phyloP scores from a whole-genome alignment of 768 basidiomycete species.

The Holtermannia corniformis region DNA sequence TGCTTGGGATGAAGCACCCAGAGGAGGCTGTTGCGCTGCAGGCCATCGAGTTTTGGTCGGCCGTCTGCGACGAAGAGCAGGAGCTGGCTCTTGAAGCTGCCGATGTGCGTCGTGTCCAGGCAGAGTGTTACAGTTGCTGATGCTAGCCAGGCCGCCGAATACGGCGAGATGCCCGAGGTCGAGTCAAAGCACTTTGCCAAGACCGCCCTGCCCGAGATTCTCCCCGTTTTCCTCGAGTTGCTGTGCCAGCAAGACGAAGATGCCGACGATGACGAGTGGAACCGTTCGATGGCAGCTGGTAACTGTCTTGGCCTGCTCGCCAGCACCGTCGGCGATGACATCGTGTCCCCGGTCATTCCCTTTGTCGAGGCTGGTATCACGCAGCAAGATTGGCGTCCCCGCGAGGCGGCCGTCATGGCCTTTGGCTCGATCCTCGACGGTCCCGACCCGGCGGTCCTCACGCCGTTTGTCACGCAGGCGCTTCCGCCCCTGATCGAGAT shows the following conservation, averaged over 20 bases:
- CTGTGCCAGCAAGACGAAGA: conserved; percentile 92
- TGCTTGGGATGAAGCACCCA: conserved; percentile 89
- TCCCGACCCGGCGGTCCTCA: conserved; percentile 76
- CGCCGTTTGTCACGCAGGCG: conserved; percentile 86
- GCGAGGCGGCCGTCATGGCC: conserved; percentile 96
- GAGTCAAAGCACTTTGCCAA: conserved; percentile 89
- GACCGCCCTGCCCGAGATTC: conserved; percentile 85
- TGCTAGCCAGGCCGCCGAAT: conserved; percentile 68
- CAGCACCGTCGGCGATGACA: conserved; percentile 76
- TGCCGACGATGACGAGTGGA: conserved; percentile 98
- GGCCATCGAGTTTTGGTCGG: conserved; percentile 99
- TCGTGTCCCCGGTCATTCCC: conserved; percentile 87
- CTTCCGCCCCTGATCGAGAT: conserved; percentile 86
- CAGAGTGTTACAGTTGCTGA: neutral
- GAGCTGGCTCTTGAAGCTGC: conserved; percentile 83
- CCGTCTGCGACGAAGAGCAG: conserved; percentile 94
- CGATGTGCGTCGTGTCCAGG: conserved; percentile 51
- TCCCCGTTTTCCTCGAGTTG: conserved; percentile 79
- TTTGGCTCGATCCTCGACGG: conserved; percentile 97
- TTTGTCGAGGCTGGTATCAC: conserved; percentile 97
- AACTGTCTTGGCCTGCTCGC: conserved; percentile 84
- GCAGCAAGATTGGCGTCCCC: conserved; percentile 80
- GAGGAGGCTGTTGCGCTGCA: conserved; percentile 90
- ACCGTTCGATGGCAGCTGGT: conserved; percentile 91
- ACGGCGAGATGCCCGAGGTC: conserved; percentile 60